Conservation (phyloP, 202 grass and related monocot species). For the Cymbopogon flexuosus region DNA sequence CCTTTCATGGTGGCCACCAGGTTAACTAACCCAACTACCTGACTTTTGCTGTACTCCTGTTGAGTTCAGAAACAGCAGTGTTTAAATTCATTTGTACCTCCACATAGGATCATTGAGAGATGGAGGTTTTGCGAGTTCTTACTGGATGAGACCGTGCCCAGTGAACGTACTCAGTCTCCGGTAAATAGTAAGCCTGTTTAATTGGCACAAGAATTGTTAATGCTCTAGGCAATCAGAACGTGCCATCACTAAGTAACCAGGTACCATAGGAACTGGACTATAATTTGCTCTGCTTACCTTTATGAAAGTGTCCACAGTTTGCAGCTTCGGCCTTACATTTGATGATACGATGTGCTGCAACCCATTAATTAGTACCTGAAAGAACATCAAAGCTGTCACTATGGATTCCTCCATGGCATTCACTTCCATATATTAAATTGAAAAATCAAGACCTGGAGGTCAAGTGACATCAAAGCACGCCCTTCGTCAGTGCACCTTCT, state of each 20-base stretch:
- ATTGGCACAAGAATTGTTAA: conserved; percentile 29
- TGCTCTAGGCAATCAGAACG: background rate
- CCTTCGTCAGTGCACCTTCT: conserved; percentile 97
- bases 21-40: conserved; percentile 80
- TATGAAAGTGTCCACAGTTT: conserved; percentile 84
- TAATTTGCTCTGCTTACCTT: conserved; percentile 57
- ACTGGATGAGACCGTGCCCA: conserved; percentile 96
- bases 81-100: background rate
- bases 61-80: background rate
- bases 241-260: background rate
- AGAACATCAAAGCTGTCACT: conserved; percentile 33
- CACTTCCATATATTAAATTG: background rate
- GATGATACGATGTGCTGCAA: conserved; percentile 75
- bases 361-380: conserved; percentile 94
- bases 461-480: conserved; percentile 92
- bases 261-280: background rate
- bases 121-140: conserved; percentile 19
- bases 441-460: conserved; percentile 73
- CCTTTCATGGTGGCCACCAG: conserved; percentile 93
- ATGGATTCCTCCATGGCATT: conserved; percentile 17
- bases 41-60: conserved; percentile 84
- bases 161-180: conserved; percentile 94
- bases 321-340: conserved; percentile 91
- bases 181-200: conserved; percentile 90
- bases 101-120: background rate